Evolutionary conservation across 2,329 filamentous ascomycete genomes (phyloP).

Genomic region (Fusarium mangiferae): DNA sequence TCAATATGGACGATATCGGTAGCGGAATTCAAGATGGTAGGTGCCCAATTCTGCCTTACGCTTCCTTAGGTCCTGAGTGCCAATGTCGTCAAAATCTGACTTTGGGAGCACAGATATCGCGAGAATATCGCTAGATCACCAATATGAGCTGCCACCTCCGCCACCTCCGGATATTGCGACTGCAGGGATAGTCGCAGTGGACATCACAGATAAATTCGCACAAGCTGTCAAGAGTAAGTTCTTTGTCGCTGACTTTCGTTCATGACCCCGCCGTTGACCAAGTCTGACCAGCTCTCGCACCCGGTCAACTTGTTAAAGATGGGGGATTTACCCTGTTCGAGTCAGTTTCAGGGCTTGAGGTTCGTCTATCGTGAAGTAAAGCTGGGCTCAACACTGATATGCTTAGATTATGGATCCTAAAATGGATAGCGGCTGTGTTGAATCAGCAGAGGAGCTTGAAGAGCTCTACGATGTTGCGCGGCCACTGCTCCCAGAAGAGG

Average conservation of each 20-base stretch:
- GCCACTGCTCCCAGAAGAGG: constrained; percentile 77
- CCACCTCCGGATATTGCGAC: constrained; percentile 55
- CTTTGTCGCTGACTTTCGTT: neutral
- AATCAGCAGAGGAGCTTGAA: constrained; percentile 82
- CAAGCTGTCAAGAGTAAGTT: constrained; percentile 63
- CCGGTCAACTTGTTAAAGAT: constrained; percentile 93
- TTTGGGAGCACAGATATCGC: constrained; percentile 50
- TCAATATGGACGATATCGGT: constrained; percentile 51
- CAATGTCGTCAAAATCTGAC: constrained; percentile 43
- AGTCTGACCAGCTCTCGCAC: constrained; percentile 69
- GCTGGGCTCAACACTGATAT: neutral
- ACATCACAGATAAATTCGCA: constrained; percentile 68
- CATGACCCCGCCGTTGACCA: constrained; percentile 38
- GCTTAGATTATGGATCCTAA: constrained; percentile 96
- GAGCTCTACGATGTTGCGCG: constrained; percentile 81
- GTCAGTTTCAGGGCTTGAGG: constrained; percentile 87
- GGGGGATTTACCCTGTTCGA: constrained; percentile 93
- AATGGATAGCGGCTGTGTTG: constrained; percentile 94
- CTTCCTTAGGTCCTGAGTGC: neutral
- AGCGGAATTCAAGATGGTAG: constrained; percentile 51
- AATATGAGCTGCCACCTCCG: constrained; percentile 42
- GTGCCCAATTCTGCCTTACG: constrained; percentile 24
- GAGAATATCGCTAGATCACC: constrained; percentile 53
- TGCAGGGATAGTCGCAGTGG: constrained; percentile 64
- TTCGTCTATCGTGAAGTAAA: constrained; percentile 42